Evolutionary conservation across 352 stramenopile genomes (phyloP).

Genomic region (Globisporangium alternatum): DNA sequence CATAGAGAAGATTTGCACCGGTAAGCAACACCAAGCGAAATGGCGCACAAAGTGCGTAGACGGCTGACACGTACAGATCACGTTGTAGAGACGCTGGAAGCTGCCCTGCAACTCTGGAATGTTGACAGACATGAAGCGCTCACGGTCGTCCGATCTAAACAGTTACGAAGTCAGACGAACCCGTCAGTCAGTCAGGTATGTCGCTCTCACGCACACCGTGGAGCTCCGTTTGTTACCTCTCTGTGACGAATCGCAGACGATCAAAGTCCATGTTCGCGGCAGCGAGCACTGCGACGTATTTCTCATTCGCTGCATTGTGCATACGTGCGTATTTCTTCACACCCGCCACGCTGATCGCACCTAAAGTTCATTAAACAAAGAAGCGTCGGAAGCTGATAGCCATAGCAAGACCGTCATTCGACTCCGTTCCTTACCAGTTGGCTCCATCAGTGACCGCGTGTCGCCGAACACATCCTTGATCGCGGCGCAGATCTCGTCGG

Average conservation of each 20-base stretch:
- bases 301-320: slow-evolving; percentile 53
- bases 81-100: slow-evolving; percentile 83
- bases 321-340: slow-evolving; percentile 92
- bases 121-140: slow-evolving; percentile 94
- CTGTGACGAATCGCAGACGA: slow-evolving; percentile 94
- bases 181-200: background rate
- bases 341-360: slow-evolving; percentile 95
- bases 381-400: background rate
- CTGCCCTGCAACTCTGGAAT: slow-evolving; percentile 95
- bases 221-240: slow-evolving; percentile 25
- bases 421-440: slow-evolving; percentile 35
- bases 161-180: background rate
- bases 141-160: slow-evolving; percentile 88
- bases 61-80: slow-evolving; percentile 54
- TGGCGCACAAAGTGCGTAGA: background rate
- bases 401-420: background rate
- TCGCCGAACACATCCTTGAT: slow-evolving; percentile 94
- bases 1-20: background rate
- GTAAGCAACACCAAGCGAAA: background rate
- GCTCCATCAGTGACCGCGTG: slow-evolving; percentile 94
- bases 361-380: slow-evolving; percentile 29
- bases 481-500: slow-evolving; percentile 93
- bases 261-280: slow-evolving; percentile 99
- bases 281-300: slow-evolving; percentile 94
- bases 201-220: too few relatives aligned